These are phyloP conservation scores for Colletotrichum truncatum DNA, from an alignment of 2,329 filamentous ascomycete genomes.

Conservation along the genomic window DNA sequence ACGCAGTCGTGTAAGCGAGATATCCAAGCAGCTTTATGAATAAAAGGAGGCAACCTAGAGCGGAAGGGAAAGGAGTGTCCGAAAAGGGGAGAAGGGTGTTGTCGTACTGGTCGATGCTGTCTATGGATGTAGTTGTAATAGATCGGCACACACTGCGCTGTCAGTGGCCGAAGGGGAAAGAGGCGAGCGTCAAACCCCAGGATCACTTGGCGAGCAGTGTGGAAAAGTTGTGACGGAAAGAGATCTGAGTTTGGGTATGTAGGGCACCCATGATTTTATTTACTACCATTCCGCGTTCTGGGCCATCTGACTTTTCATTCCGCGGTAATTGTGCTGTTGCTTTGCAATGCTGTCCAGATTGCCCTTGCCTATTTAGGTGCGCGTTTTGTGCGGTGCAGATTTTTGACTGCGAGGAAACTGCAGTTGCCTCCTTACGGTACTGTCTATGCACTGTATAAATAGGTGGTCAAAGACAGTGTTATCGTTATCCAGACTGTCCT, in stretches of 20 bases:
- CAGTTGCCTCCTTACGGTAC: not conserved
- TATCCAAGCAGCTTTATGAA: too few species aligned
- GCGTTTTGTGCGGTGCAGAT: slow-evolving; percentile 30
- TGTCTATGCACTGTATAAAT: not conserved
- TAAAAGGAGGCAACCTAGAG: too few species aligned
- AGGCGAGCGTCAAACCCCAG: not conserved
- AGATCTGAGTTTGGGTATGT: not conserved
- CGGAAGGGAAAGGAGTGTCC: too few species aligned
- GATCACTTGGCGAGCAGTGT: not conserved
- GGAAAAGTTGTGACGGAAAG: not conserved
- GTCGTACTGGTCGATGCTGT: not conserved
- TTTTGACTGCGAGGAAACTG: slow-evolving; percentile 13
- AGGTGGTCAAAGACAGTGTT: fast-evolving
- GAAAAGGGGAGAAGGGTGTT: too few species aligned
- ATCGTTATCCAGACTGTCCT: not conserved
- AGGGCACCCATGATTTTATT: slow-evolving; percentile 5
- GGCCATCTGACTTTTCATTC: slow-evolving; percentile 7
- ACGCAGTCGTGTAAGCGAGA: too few species aligned
- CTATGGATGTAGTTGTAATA: slow-evolving; percentile 9
- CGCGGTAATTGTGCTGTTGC: slow-evolving; percentile 23
- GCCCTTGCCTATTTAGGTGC: slow-evolving; percentile 26
- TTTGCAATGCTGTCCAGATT: slow-evolving; percentile 21
- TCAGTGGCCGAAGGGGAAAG: not conserved
- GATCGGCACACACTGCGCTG: not conserved
- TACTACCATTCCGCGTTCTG: not conserved